phyloP scores from a whole-genome alignment of 2,329 filamentous ascomycete species.

The Colletotrichum navitas region DNA sequence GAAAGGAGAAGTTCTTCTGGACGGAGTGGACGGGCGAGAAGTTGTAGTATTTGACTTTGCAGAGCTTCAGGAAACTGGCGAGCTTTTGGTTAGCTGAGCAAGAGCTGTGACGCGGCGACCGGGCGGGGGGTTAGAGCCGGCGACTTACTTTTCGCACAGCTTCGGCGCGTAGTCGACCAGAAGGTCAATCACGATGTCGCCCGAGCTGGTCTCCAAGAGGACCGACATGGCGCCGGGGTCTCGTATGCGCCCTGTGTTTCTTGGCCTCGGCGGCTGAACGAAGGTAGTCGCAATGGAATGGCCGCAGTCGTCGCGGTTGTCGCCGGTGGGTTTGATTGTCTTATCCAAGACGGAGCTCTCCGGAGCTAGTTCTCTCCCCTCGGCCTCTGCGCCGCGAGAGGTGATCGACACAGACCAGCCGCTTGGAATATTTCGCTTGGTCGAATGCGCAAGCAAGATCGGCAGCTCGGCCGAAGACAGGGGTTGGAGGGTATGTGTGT shows the following conservation, averaged over 20 bases:
- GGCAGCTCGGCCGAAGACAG: background rate
- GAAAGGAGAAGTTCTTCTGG: slow-evolving; percentile 95
- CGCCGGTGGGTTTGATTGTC: background rate
- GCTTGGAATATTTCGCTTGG: background rate
- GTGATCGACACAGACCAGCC: slow-evolving; percentile 15
- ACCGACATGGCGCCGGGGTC: slow-evolving; percentile 78
- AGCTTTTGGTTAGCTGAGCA: slow-evolving; percentile 64
- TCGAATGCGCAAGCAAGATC: slow-evolving; percentile 9
- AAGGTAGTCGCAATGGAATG: background rate
- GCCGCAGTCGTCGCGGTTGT: background rate
- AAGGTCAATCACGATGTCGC: slow-evolving; percentile 95
- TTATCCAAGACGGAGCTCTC: slow-evolving; percentile 14
- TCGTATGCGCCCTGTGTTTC: background rate
- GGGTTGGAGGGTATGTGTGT: background rate
- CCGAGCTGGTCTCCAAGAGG: slow-evolving; percentile 89
- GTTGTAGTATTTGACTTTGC: slow-evolving; percentile 99
- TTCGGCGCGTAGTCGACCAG: slow-evolving; percentile 89
- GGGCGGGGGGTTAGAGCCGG: background rate
- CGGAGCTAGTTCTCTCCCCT: background rate
- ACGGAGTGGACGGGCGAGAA: slow-evolving; percentile 93
- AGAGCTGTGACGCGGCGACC: slow-evolving; percentile 23
- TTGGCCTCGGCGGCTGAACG: background rate
- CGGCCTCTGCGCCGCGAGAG: slow-evolving; percentile 3
- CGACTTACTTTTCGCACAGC: slow-evolving; percentile 93
- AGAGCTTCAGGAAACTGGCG: slow-evolving; percentile 95